Base-by-base conservation (phyloP, 306 rosid genomes). In the Psophocarpus tetragonolobus region DNA sequence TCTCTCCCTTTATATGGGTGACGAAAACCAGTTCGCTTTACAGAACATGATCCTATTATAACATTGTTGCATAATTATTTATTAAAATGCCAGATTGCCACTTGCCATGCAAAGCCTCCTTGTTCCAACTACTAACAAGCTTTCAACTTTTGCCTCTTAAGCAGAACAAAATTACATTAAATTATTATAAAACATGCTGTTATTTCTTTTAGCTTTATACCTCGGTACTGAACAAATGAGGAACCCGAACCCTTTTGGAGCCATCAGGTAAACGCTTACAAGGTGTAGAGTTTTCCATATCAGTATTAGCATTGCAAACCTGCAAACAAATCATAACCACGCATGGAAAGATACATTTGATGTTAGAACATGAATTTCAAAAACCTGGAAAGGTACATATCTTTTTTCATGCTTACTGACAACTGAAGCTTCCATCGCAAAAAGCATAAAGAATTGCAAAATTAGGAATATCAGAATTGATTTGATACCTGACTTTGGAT, bases 231-330 rank as follows among this genome's bases (percentile, higher is more conserved):
- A 84, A 75, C 70, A 81, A 87, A 82, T 83, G 86, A 18, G 97
- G 96, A 83, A 89, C 92, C 70, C 82, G 87, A 17, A 95, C 76
- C 84, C 99, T 90, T 82, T 95, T 95, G 53, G 97, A 95, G 80
- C 99, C 97, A 88, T 90, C 95, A 60, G 93, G 96, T 64, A 92
- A 83, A 39, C 95, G 97, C 78, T 91, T 95, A 78, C 87, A 84
- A 35, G 93, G 90, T 32, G 93, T 80, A 23, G 73, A 54, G 65
- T 80, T 88, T 58, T 91, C 97, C 83, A 53, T 67, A 1, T 77
- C 70, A 14, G 76, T 56, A 39, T 20, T 29, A 60, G 78, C 77
- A 77, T 70, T 76, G 68, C 78, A 27, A 73, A 96, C 92, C 99
- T 95, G 84, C 85, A 75, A 73, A 38, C 61, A 81, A 26, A 60